A percentile compares a stretch with the other conserved stretches of the same genome.
Evolutionary conservation across 768 basidiomycete genomes (phyloP).

Genomic region (Amanita polypyramis): DNA sequence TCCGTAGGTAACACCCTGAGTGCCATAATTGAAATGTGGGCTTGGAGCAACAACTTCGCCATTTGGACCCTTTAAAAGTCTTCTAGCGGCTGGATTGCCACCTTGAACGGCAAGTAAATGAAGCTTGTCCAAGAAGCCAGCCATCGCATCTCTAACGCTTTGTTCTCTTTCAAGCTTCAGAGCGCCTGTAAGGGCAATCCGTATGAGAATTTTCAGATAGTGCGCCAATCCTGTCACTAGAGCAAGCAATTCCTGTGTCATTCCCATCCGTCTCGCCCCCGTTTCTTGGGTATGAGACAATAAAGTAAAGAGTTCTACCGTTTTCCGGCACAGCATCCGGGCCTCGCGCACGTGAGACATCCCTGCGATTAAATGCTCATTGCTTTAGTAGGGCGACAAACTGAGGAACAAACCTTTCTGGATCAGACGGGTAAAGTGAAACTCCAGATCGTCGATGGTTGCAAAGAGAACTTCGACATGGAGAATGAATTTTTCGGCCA

Average conservation of each 20-base stretch:
- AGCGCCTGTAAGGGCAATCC: constrained; percentile 92
- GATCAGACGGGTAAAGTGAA: constrained; percentile 65
- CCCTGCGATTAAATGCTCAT: constrained; percentile 34
- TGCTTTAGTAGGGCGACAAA: neutral
- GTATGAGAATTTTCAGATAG: constrained; percentile 98
- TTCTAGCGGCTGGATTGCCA: constrained; percentile 66
- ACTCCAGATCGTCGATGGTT: constrained; percentile 93
- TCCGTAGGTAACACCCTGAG: constrained; percentile 83
- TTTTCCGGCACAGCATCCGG: constrained; percentile 96
- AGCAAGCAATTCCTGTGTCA: constrained; percentile 94
- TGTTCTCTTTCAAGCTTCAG: constrained; percentile 93
- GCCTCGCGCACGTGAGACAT: constrained; percentile 99
- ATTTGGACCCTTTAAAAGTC: constrained; percentile 67
- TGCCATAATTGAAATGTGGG: constrained; percentile 52
- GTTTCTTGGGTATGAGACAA: constrained; percentile 94
- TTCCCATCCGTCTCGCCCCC: constrained; percentile 81
- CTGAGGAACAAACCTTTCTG: constrained; percentile 63
- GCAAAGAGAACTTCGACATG: constrained; percentile 98
- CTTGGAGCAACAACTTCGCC: constrained; percentile 44
- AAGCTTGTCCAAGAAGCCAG: constrained; percentile 85
- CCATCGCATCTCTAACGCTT: constrained; percentile 71
- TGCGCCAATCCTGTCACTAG: constrained; percentile 98
- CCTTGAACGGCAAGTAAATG: constrained; percentile 84
- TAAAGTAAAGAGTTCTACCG: constrained; percentile 94
- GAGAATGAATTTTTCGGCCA: constrained; percentile 98